A percentile compares a stretch with the other conserved stretches of the same genome.
Conservation (phyloP, 2,329 filamentous ascomycete species). For the Bipolaris victoriae region DNA sequence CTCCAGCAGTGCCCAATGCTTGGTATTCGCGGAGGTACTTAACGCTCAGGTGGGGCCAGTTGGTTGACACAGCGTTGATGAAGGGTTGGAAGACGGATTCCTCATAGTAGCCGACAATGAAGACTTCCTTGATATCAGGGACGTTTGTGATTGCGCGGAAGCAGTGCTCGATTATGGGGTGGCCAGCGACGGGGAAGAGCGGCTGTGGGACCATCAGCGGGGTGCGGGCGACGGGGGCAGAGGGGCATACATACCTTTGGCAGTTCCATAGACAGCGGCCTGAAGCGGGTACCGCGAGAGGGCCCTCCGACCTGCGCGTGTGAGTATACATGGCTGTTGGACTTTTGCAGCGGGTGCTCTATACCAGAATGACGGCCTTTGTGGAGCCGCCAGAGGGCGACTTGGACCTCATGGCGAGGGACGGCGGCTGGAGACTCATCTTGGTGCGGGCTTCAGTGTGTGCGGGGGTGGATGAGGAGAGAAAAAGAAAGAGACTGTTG, state of each 20-base stretch:
- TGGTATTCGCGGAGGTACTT: constrained; percentile 98
- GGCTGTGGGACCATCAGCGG: constrained; percentile 63
- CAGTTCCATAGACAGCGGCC: constrained; percentile 91
- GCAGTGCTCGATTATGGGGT: constrained; percentile 98
- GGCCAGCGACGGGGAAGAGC: constrained; percentile 96
- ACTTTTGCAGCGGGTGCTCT: constrained; percentile 34
- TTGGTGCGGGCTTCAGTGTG: constrained; percentile 12
- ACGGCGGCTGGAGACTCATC: constrained; percentile 49
- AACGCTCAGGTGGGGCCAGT: constrained; percentile 87
- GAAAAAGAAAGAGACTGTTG: not conserved
- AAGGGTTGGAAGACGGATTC: constrained; percentile 97
- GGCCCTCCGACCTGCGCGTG: constrained; percentile 82
- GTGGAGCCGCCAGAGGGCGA: constrained; percentile 61
- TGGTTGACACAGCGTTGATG: constrained; percentile 85
- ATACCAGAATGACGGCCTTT: constrained; percentile 93
- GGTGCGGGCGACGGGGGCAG: constrained; percentile 15
- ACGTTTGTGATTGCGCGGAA: constrained; percentile 90
- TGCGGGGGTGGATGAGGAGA: not conserved
- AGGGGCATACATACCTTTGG: constrained; percentile 72
- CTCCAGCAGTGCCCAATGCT: constrained; percentile 91
- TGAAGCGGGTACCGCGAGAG: constrained; percentile 92
- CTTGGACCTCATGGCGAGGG: constrained; percentile 45
- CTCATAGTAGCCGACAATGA: constrained; percentile 98
- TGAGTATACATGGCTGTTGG: constrained; percentile 30
- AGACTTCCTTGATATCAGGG: constrained; percentile 91